A percentile compares a stretch with the other conserved stretches of the same genome.
Evolutionary conservation across 169 alveolate species (phyloP).

Genomic region (Cryptosporidium muris): DNA sequence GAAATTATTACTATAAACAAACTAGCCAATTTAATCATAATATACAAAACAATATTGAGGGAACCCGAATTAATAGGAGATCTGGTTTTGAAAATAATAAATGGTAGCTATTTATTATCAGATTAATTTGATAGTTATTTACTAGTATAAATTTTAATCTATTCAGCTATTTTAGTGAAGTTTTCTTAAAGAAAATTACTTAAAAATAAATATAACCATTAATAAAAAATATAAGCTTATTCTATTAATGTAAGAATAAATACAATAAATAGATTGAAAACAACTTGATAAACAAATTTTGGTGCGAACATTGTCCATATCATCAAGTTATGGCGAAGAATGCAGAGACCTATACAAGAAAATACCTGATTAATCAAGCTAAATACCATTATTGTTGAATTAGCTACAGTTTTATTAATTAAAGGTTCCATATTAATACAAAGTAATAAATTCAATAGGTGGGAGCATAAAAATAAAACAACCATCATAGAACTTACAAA

Average conservation of each 20-base stretch:
- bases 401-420: slow-evolving; percentile 7
- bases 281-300: slow-evolving; percentile 24
- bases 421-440: neutral
- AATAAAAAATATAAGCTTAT: neutral
- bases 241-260: slow-evolving; percentile 2
- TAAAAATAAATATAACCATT: neutral
- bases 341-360: slow-evolving; percentile 9
- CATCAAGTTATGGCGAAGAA: slow-evolving; percentile 22
- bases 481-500: slow-evolving; percentile 7
- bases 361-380: slow-evolving; percentile 10
- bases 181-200: too few relatives aligned
- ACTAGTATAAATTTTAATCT: too few relatives aligned
- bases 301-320: slow-evolving; percentile 47
- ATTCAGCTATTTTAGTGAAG: too few relatives aligned
- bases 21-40: too few relatives aligned
- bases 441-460: slow-evolving; percentile 6
- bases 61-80: too few relatives aligned
- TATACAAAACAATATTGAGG: too few relatives aligned
- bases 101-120: too few relatives aligned
- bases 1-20: too few relatives aligned
- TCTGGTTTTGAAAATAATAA: too few relatives aligned
- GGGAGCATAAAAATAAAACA: slow-evolving; percentile 31
- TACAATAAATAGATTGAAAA: slow-evolving; percentile 5
- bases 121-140: too few relatives aligned
- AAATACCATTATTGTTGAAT: slow-evolving; percentile 5